Evolutionary conservation across 2,329 filamentous ascomycete species (phyloP).

Genomic region (Aspergillus sp.): DNA sequence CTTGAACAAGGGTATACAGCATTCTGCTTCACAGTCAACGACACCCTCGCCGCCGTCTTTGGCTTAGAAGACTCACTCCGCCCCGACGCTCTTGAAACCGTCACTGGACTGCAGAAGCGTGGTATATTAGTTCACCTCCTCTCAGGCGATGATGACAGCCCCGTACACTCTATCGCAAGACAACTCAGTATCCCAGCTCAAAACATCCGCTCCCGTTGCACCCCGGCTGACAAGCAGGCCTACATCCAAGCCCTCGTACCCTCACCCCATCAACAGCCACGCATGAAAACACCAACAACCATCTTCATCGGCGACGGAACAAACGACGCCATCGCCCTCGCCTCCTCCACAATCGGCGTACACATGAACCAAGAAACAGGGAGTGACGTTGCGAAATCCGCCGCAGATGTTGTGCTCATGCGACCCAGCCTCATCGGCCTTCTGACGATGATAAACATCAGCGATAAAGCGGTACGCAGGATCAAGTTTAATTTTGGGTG

Average conservation of each 20-base stretch:
- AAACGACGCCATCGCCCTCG: slow-evolving; percentile 73
- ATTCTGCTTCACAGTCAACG: slow-evolving; percentile 57
- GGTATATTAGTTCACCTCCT: slow-evolving; percentile 56
- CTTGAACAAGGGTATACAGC: slow-evolving; percentile 48
- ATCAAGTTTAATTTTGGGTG: slow-evolving; percentile 69
- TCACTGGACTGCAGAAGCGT: slow-evolving; percentile 51
- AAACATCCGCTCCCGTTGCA: slow-evolving; percentile 48
- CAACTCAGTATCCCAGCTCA: slow-evolving; percentile 39
- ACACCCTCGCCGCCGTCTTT: slow-evolving; percentile 47
- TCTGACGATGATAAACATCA: slow-evolving; percentile 57
- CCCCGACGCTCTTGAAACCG: slow-evolving; percentile 51
- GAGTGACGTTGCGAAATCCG: slow-evolving; percentile 64
- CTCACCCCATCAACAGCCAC: neutral
- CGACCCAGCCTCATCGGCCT: slow-evolving; percentile 57
- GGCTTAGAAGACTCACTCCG: slow-evolving; percentile 51
- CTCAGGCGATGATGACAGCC: slow-evolving; percentile 55
- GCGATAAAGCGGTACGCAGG: slow-evolving; percentile 44
- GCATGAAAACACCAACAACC: slow-evolving; percentile 42
- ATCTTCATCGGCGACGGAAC: slow-evolving; percentile 77
- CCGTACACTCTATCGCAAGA: slow-evolving; percentile 51
- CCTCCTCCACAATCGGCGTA: slow-evolving; percentile 69
- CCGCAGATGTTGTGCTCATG: slow-evolving; percentile 70
- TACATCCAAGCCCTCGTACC: slow-evolving; percentile 48
- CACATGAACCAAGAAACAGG: slow-evolving; percentile 58
- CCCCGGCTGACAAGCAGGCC: slow-evolving; percentile 54